A percentile compares a stretch with the other conserved stretches of the same genome.
phyloP scores from a whole-genome alignment of 1,284 basidiomycete species.

The Fomitopsis palustris region DNA sequence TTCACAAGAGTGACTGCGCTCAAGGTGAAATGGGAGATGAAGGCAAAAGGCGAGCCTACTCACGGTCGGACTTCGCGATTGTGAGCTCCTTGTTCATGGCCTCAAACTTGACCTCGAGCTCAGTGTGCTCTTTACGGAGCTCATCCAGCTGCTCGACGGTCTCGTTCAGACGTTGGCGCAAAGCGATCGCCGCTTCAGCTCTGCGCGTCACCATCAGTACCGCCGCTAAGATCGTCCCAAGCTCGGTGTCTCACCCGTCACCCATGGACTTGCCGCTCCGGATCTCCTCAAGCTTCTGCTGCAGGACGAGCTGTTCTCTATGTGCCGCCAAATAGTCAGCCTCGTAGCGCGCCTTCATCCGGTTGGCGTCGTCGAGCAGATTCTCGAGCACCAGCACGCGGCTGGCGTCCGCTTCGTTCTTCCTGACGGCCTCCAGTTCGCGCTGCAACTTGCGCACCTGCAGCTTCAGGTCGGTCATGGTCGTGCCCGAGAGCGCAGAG shows the following conservation, averaged over 20 bases:
- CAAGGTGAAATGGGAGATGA: not conserved
- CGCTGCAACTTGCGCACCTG: constrained; percentile 81
- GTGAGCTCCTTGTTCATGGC: constrained; percentile 69
- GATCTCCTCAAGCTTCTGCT: constrained; percentile 86
- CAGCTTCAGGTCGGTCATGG: constrained; percentile 89
- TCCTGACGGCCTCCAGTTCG: constrained; percentile 73
- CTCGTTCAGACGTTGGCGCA: constrained; percentile 86
- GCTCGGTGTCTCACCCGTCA: constrained; percentile 61
- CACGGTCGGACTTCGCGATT: constrained; percentile 84
- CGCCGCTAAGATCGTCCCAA: not conserved
- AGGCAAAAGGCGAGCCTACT: constrained; percentile 29
- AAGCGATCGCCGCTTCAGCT: constrained; percentile 81
- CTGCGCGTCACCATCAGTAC: constrained; percentile 35
- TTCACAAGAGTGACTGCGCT: constrained; percentile 74
- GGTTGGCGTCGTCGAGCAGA: constrained; percentile 85
- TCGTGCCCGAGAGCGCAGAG: constrained; percentile 79
- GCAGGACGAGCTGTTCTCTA: constrained; percentile 77
- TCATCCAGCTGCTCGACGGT: constrained; percentile 79
- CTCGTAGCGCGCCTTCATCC: constrained; percentile 89
- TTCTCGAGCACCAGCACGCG: constrained; percentile 84
- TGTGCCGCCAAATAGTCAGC: constrained; percentile 85
- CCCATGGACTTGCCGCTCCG: constrained; percentile 79
- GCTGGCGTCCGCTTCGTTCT: constrained; percentile 74
- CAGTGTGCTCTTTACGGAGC: constrained; percentile 64
- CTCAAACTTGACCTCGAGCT: constrained; percentile 73